Percentiles rank a stretch among this genome's conserved stretches.
Conservation (phyloP, 768 basidiomycete genomes). For the Lactarius hengduanensis region DNA sequence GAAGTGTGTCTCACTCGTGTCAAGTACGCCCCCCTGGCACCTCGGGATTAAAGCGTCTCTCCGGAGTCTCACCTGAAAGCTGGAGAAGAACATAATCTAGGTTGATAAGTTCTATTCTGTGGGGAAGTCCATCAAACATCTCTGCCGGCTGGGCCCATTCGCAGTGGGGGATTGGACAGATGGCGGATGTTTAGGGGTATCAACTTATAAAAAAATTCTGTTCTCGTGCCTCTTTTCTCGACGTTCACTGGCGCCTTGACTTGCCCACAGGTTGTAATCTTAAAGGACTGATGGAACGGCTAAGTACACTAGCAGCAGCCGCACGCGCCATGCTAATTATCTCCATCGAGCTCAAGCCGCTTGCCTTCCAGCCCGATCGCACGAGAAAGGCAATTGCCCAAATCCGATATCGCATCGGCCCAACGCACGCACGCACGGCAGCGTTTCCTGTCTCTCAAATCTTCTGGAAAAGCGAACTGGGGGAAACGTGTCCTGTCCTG, state of each 20-base stretch:
- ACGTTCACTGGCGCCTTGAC: background rate
- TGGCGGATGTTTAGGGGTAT: conserved; percentile 1
- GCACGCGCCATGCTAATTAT: background rate
- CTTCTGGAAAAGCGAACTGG: background rate
- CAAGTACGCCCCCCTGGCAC: background rate
- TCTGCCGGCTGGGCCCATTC: background rate
- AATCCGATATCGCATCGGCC: conserved; percentile 1
- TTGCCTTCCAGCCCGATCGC: background rate
- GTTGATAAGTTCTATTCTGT: background rate
- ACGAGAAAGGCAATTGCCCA: conserved; percentile 6
- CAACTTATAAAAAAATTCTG: background rate
- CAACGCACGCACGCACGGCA: background rate
- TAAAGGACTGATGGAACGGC: background rate
- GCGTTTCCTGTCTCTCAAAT: background rate
- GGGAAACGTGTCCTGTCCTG: background rate
- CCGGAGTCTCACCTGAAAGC: background rate
- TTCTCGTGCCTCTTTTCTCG: background rate
- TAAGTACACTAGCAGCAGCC: background rate
- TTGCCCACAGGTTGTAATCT: background rate
- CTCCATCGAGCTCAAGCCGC: conserved; percentile 3
- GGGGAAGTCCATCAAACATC: background rate
- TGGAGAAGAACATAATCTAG: background rate
- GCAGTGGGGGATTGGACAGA: background rate
- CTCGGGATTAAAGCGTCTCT: background rate
- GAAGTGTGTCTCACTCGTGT: background rate